Percentiles rank a stretch among this genome's conserved stretches.
These are phyloP conservation scores for Scheffersomyces titani DNA, from an alignment of 1,139 yeast species.

Conservation along the genomic window DNA sequence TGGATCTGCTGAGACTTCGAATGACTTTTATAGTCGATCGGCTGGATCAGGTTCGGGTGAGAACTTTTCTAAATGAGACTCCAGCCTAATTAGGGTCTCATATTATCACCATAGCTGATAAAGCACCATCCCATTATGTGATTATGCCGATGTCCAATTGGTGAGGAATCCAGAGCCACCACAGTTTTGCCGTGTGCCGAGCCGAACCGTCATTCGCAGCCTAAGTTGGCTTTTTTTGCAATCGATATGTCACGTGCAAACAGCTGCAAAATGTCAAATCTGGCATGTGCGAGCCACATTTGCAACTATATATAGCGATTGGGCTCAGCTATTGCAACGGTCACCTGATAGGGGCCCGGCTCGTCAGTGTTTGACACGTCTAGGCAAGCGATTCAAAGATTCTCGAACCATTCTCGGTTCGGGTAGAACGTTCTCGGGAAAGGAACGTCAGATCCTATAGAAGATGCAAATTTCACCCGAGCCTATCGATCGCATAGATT, in stretches of 20 bases:
- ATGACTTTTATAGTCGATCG: not conserved
- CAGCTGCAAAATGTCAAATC: not conserved
- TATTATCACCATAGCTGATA: not conserved
- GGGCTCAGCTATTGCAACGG: not conserved
- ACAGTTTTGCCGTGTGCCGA: constrained; percentile 1
- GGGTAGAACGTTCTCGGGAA: not conserved
- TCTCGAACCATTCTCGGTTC: not conserved
- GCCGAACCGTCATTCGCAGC: constrained; percentile 1
- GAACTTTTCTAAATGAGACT: not conserved
- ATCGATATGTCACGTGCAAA: constrained; percentile 1
- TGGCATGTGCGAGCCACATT: not conserved
- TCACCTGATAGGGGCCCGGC: not conserved
- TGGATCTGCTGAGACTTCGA: not conserved
- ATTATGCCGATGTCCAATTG: too few relatives aligned
- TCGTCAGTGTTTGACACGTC: not conserved
- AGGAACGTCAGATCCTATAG: not conserved
- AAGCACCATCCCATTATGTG: not conserved
- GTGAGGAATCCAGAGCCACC: constrained; percentile 2
- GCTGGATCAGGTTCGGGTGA: not conserved
- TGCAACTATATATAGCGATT: not conserved
- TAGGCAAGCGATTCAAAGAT: not conserved
- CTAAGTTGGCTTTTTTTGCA: constrained; percentile 1
- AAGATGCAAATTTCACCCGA: not conserved
- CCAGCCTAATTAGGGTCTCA: not conserved
- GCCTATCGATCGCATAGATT: not conserved